Base-by-base conservation (phyloP, 441 rosid genomes). In the Pelargonium australe region DNA sequence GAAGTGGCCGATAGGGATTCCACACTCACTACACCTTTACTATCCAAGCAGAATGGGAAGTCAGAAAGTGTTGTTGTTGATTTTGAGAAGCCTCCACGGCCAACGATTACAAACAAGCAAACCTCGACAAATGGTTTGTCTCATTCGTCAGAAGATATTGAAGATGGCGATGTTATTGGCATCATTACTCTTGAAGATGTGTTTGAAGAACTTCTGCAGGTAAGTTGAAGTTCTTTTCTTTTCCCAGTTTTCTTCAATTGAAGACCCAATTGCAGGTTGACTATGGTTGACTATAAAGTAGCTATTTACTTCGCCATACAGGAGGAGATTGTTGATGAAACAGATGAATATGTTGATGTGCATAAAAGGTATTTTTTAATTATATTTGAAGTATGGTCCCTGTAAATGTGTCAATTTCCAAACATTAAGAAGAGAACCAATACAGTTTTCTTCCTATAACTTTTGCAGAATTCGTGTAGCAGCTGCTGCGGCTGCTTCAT, bases 291-390 rank as follows among this genome's bases (percentile, higher is more conserved):
- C 40, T 34, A 34, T 34, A 34, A 5, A 34, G 40, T 34, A 34
- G 4, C 7, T 5, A 71, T 75, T 61, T 51, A 61, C 23, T 53
- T 70, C 64, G 43, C 68, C 44, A 60, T 75, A 78, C 96, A 91
- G 84, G 99, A 94, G 80, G 96, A 94, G 83, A 94, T 94, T 72
- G 96, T 94, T 55, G 99, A 94, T 75, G 99, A 94, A 80, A 94
- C 97, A 40, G 96, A 94, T 83, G 99, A 89, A 80, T 91, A 87
- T 74, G 95, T 94, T 43, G 98, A 91, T 72, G 96, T 94, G 16
- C 97, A 94, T 81, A 94, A 87, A 87, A 94, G 97, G 96, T 91
- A 71, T 0, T 12, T 43, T 67, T 44, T 31, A 5, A 31, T 10
- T 66, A 12, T 11, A 63, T 57, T 9, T 71, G 10, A 53, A n/a